Conservation (phyloP, 805 yeast species). For the Candida ficus region DNA sequence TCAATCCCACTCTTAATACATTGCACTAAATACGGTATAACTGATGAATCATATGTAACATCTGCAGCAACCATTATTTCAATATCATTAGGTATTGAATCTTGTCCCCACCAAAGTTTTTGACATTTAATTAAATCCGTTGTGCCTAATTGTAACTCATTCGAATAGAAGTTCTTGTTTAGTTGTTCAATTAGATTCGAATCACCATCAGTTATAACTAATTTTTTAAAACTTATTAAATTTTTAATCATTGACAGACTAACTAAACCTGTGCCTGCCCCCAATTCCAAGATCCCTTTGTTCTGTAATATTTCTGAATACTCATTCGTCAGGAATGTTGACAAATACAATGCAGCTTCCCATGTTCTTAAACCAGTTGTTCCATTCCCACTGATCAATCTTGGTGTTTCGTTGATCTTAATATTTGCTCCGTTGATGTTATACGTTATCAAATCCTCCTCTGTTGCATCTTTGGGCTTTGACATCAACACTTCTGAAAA, state of each 20-base stretch:
- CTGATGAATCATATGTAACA: constrained; percentile 72
- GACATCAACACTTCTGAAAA: constrained; percentile 26
- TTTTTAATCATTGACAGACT: constrained; percentile 35
- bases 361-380: constrained; percentile 90
- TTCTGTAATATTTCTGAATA: constrained; percentile 12
- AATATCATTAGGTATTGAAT: constrained; percentile 33
- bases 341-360: constrained; percentile 80
- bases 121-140: constrained; percentile 25
- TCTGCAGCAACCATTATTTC: constrained; percentile 77
- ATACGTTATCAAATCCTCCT: constrained; percentile 29
- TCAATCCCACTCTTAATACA: constrained; percentile 32
- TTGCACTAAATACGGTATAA: constrained; percentile 49
- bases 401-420: constrained; percentile 54
- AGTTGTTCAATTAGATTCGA: constrained; percentile 45
- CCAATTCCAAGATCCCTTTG: constrained; percentile 59
- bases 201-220: constrained; percentile 67
- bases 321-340: constrained; percentile 39
- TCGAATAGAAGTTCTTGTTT: constrained; percentile 39
- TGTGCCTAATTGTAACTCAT: constrained; percentile 27
- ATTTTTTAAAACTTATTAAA: constrained; percentile 14
- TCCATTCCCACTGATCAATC: constrained; percentile 63
- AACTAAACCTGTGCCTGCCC: constrained; percentile 87
- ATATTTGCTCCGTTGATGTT: constrained; percentile 22
- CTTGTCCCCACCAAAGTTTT: constrained; percentile 57
- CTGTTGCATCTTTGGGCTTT: constrained; percentile 22